Evolutionary conservation across 495 filamentous ascomycete species (phyloP), one percentile per base, ranked within the genome.

Genomic region (Tuber brumale): DNA sequence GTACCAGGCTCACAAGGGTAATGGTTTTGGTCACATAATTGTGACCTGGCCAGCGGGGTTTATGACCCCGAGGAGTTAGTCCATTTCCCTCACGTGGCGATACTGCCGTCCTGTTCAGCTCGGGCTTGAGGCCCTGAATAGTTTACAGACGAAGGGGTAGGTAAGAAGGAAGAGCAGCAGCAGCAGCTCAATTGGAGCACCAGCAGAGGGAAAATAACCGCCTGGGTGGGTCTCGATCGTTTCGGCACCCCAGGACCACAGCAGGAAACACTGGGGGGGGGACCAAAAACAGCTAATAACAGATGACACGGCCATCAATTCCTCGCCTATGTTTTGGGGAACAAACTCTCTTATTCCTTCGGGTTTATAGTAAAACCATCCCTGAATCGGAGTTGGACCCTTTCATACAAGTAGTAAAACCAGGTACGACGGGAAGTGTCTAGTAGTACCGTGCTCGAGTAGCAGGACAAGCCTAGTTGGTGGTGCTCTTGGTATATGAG

Each of bases 381-480:
- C n/a, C 57, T 66, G 57, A n/a, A 31, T 10, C 57, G 57, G 57
- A 66, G 57, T n/a, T 66, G 57, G 57, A 31, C 57, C 27, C 57
- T 66, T n/a, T 6, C n/a, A 66, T 66, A 31, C 57, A 1, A 66
- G 31, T 61, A 27, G 51, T n/a, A 14, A 9, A 61, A 61, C 51
- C 57, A 66, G 57, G 57, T 66, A 10, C n/a, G 57, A 31, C n/a
- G n/a, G 51, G 57, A 31, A 66, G n/a, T 66, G 12, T 66, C 48
- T 66, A 75, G 70, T 45, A 70, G 76, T 39, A 39, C 37, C 5
- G 37, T 37, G 3, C 37, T 37, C 37, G 37, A 39, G 37, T 75
- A 43, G 74, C 72, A 44, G 39, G 51, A n/a, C 21, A 71, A 69
- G 14, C 31, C 48, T 18, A 74, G 69, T 70, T 70, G 70, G 75